Evolutionary conservation across 108 stramenopile species (phyloP).

Genomic region (Nannochloropsis gaditana): DNA sequence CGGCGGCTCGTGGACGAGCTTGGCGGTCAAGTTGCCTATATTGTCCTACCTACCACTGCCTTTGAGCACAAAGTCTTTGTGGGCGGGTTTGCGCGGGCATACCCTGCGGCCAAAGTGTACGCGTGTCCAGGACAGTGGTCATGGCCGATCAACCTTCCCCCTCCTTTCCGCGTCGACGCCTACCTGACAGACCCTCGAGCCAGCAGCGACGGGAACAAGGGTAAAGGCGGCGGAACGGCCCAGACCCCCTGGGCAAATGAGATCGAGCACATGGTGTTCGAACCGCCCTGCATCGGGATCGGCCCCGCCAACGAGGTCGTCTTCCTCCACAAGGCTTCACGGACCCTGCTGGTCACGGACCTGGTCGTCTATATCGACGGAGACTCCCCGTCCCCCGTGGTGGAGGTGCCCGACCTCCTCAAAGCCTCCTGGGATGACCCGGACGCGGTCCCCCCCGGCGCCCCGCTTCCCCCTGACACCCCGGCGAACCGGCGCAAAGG

Average conservation of each 20-base stretch:
- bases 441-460: background rate
- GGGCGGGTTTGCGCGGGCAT: conserved; percentile 31
- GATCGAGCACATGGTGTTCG: conserved; percentile 30
- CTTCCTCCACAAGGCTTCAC: conserved; percentile 69
- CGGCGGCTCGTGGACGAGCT: conserved; percentile 34
- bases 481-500: background rate
- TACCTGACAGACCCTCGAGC: background rate
- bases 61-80: conserved; percentile 48
- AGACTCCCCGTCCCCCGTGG: background rate
- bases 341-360: conserved; percentile 75
- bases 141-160: conserved; percentile 42
- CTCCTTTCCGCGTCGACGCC: conserved; percentile 37
- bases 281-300: conserved; percentile 31
- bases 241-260: conserved; percentile 37
- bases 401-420: background rate
- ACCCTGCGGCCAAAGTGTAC: conserved; percentile 37
- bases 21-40: conserved; percentile 34
- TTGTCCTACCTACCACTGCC: conserved; percentile 46
- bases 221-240: background rate
- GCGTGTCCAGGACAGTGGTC: conserved; percentile 43
- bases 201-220: background rate
- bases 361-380: conserved; percentile 51
- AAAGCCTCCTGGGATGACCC: background rate
- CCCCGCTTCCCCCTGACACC: background rate
- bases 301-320: conserved; percentile 64